Evolutionary conservation across 345 rosid species (phyloP), one percentile per base, ranked within the genome.

Genomic region (Passiflora organensis): DNA sequence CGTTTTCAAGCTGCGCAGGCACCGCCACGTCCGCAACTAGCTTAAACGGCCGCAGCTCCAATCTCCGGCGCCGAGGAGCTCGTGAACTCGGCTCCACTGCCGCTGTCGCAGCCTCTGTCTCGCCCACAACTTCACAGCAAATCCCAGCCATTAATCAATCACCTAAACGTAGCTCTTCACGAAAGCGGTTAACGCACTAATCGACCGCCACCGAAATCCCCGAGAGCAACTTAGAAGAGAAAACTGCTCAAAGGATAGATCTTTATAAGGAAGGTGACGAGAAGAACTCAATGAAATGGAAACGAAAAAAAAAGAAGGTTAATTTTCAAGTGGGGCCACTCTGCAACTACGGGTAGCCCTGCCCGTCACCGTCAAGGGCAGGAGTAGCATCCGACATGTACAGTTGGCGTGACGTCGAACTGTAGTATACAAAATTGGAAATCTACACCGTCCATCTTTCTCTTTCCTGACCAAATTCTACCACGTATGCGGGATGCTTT

Each of bases 311-410:
- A 23, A 13, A 2, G 46, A 39, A 12, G 38, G 6, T 15, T 5
- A 12, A 32, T 43, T 61, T 71, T 54, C 75, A 69, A 72, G 75
- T 69, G 82, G 83, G 82, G 76, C 85, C 82, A 78, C 95, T 59
- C 14, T 61, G 60, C 34, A 69, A 55, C 59, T 37, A 32, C 77
- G 84, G 97, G 90, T 75, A 81, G 83, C 52, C 20, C 76, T 84
- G 76, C 87, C 95, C 86, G 82, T 78, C 76, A 67, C 79, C 72
- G 66, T 64, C 71, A 28, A 72, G 93, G 95, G 93, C 82, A 77
- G 48, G 54, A 6, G 56, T 5, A 45, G 16, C 58, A 66, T 69
- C 81, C 66, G 87, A 78, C 93, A 84, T 72, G 80, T 78, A 68
- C 77, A 84, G 86, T 72, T 78, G 85, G 72, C 68, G 39, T 82